Conservation (phyloP, 768 basidiomycete genomes). For the Pleurotus tuber-regium region DNA sequence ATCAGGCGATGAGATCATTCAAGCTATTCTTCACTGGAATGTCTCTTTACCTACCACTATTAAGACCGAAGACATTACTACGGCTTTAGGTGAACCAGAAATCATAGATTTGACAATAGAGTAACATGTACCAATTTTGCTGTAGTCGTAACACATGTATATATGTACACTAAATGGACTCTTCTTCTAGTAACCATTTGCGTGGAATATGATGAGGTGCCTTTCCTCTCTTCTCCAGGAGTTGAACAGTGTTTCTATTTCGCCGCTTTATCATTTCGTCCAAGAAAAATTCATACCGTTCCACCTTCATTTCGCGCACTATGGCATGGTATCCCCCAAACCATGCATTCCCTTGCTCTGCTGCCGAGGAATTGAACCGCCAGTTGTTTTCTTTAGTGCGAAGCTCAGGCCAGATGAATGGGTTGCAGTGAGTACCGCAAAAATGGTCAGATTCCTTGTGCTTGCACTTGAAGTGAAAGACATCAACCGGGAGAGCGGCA, state of each 20-base stretch:
- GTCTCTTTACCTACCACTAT: too few species aligned
- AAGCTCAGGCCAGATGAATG: slow-evolving; percentile 35
- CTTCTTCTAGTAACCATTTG: neutral
- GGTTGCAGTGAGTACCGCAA: slow-evolving; percentile 28
- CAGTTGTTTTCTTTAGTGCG: slow-evolving; percentile 24
- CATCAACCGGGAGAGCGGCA: slow-evolving; percentile 28
- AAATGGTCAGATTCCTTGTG: slow-evolving; percentile 24
- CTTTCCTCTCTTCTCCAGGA: slow-evolving; percentile 4
- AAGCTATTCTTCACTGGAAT: too few species aligned
- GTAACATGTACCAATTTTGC: neutral
- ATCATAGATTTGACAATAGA: too few species aligned
- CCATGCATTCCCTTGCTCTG: slow-evolving; percentile 43
- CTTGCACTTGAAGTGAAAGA: slow-evolving; percentile 34
- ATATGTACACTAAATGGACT: neutral
- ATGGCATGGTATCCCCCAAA: slow-evolving; percentile 33
- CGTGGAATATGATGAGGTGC: neutral
- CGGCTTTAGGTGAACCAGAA: too few species aligned
- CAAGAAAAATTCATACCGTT: slow-evolving; percentile 34
- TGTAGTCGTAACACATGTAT: too few species aligned
- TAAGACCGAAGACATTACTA: too few species aligned
- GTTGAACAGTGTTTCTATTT: slow-evolving; percentile 17
- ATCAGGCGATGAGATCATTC: neutral
- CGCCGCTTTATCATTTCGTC: slow-evolving; percentile 34
- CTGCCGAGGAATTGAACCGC: slow-evolving; percentile 39
- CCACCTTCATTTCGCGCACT: slow-evolving; percentile 29